Evolutionary conservation across 768 basidiomycete genomes (phyloP).

Genomic region (Lactifluus volemus): DNA sequence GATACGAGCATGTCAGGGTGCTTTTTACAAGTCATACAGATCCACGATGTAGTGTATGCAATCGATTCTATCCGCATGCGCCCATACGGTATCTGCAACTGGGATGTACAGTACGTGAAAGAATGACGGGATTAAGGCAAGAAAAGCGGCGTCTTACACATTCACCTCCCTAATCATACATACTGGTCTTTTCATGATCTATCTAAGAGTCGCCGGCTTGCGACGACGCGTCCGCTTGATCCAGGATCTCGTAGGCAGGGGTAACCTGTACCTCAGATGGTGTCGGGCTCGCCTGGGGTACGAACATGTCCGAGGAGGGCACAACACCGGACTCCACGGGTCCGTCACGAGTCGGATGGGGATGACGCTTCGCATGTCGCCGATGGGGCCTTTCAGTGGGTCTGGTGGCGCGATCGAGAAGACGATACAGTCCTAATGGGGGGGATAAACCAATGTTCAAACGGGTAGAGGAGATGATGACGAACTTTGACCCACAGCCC

Average conservation of each 20-base stretch:
- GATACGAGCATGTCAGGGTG: no score
- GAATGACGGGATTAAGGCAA: not conserved
- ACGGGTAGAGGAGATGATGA: not conserved
- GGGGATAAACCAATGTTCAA: no score
- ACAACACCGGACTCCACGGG: constrained; percentile 30
- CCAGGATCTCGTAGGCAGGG: no score
- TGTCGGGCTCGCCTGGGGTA: constrained; percentile 6
- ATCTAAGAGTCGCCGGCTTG: not conserved
- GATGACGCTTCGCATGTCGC: constrained; percentile 51
- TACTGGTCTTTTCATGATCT: not conserved
- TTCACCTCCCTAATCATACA: not conserved
- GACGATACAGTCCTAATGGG: constrained; percentile 54
- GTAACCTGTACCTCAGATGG: not conserved
- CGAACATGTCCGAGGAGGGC: constrained; percentile 23
- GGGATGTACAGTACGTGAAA: not conserved
- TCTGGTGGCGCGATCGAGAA: constrained; percentile 54
- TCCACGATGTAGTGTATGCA: not conserved
- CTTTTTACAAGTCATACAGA: not conserved
- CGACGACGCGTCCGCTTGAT: not conserved
- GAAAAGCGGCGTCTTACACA: not conserved
- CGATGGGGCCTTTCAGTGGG: constrained; percentile 43
- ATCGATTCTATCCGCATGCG: not conserved
- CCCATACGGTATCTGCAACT: not conserved
- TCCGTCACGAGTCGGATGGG: constrained; percentile 62
- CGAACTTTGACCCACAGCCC: constrained; percentile 57